These are phyloP conservation scores for Paramecium sexaurelia DNA, from an alignment of 73 alveolate genomes.

Conservation along the genomic window DNA sequence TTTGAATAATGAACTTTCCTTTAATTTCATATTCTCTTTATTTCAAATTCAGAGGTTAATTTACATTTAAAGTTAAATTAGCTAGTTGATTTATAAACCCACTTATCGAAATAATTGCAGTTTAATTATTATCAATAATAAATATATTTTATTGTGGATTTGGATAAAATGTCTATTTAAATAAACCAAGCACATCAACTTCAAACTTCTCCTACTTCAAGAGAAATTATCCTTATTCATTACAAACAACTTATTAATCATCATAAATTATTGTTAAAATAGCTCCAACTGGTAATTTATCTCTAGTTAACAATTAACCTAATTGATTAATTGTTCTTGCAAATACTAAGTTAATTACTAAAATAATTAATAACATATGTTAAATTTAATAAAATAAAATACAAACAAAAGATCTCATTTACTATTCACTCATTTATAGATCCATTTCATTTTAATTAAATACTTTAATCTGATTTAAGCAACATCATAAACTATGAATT, in stretches of 20 bases:
- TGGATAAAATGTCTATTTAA: not conserved
- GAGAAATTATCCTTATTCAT: not conserved
- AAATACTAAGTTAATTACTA: not conserved
- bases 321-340: not conserved
- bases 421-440: conserved; percentile 3
- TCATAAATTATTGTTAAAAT: not conserved
- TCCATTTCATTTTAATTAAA: conserved; percentile 43
- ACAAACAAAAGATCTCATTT: not conserved
- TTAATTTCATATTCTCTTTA: not conserved
- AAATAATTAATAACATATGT: not conserved
- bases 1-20: not conserved
- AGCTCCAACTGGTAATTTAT: not conserved
- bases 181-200: not conserved
- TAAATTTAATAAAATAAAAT: not conserved
- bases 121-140: conserved; percentile 32
- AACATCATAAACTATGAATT: conserved; percentile 91
- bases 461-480: conserved; percentile 47
- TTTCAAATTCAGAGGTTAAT: conserved; percentile 2
- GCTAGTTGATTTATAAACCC: not conserved
- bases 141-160: not conserved
- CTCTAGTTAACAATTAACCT: conserved; percentile 15
- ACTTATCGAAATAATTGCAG: not conserved
- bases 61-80: not conserved
- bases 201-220: not conserved
- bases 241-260: not conserved